These are phyloP conservation scores for Chalciporus piperatus DNA, from an alignment of 768 basidiomycete species.

Conservation along the genomic window DNA sequence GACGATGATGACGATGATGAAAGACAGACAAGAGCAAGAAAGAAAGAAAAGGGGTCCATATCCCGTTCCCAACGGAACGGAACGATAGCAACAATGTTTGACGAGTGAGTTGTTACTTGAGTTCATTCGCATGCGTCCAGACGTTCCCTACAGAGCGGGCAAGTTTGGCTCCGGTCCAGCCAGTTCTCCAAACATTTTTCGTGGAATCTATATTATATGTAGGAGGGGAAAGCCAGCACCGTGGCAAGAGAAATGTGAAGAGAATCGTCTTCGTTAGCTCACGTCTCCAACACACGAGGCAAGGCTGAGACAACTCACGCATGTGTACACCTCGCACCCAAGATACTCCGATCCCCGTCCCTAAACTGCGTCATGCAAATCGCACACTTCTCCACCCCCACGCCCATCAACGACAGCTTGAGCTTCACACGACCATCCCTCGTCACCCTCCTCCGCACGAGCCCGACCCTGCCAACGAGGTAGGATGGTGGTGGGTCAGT, in stretches of 20 bases:
- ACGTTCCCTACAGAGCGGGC: slow-evolving; percentile 61
- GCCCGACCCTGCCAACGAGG: slow-evolving; percentile 47
- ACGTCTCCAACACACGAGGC: too few relatives aligned
- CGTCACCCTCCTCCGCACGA: slow-evolving; percentile 56
- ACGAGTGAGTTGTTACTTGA: background rate
- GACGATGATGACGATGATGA: too few relatives aligned
- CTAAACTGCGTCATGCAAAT: slow-evolving; percentile 74
- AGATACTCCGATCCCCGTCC: slow-evolving; percentile 50
- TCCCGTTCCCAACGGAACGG: slow-evolving; percentile 7
- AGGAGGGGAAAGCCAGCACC: background rate
- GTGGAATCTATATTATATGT: slow-evolving; percentile 44
- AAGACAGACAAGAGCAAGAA: background rate
- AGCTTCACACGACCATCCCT: slow-evolving; percentile 68
- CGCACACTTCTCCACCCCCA: slow-evolving; percentile 65
- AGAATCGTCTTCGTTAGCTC: background rate
- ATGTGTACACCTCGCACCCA: slow-evolving; percentile 62
- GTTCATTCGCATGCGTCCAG: slow-evolving; percentile 25
- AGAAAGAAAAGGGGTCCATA: slow-evolving; percentile 4
- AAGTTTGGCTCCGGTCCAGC: slow-evolving; percentile 58
- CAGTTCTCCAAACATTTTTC: slow-evolving; percentile 60
- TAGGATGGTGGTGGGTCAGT: slow-evolving; percentile 9
- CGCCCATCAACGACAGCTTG: slow-evolving; percentile 63
- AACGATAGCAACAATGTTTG: background rate
- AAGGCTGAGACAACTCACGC: slow-evolving; percentile 43
- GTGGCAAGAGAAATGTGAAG: background rate